These are phyloP conservation scores for Penicillium sp. DNA, from an alignment of 2,329 filamentous ascomycete species.

Conservation along the genomic window DNA sequence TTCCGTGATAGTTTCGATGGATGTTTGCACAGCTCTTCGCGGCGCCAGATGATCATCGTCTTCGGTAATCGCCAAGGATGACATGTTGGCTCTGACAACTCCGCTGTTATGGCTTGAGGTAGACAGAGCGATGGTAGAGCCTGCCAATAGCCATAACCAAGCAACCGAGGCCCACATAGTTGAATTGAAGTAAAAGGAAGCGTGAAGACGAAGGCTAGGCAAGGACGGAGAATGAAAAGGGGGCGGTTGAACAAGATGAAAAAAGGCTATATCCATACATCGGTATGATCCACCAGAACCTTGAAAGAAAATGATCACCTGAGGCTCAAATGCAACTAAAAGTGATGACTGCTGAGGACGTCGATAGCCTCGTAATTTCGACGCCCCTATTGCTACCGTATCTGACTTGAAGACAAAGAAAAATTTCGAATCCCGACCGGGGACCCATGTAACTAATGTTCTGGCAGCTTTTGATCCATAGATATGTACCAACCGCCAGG, in stretches of 20 bases:
- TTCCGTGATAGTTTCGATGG: not conserved
- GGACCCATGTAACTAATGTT: not conserved
- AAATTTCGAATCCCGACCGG: not conserved
- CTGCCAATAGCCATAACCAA: slow-evolving; percentile 15
- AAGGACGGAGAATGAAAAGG: slow-evolving; percentile 1
- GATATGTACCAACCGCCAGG: not conserved
- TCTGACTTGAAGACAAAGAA: not conserved
- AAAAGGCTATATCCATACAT: not conserved
- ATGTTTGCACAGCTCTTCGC: not conserved
- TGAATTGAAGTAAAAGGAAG: not conserved
- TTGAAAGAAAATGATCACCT: not conserved
- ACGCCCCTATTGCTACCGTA: not conserved
- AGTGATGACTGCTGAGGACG: not conserved
- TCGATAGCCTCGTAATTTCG: not conserved
- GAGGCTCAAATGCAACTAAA: not conserved
- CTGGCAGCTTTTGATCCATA: not conserved
- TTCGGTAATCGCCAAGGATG: not conserved
- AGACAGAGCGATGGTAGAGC: not conserved
- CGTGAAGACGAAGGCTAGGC: not conserved
- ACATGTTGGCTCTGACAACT: not conserved
- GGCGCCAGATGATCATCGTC: not conserved
- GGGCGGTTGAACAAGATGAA: not conserved
- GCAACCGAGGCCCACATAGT: slow-evolving; percentile 10
- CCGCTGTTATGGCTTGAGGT: not conserved
- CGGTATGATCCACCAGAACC: not conserved